Percentiles rank a stretch among this genome's conserved stretches.
Conservation (phyloP, 2,329 filamentous ascomycete species). For the Xylariaceae sp. region DNA sequence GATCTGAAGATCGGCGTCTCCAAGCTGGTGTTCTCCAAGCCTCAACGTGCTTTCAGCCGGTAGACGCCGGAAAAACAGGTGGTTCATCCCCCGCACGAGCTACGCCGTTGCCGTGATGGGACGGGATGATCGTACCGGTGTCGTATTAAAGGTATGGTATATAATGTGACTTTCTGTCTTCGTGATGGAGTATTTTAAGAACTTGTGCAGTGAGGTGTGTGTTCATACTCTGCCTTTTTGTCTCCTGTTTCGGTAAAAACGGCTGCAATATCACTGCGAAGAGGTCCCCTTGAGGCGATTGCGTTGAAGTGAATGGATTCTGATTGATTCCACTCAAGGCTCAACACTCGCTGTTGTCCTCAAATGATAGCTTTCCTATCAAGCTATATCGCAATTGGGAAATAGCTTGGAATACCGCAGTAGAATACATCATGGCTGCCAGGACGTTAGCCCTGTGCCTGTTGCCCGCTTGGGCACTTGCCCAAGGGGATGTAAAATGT, state of each 20-base stretch:
- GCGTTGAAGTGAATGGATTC: too few relatives aligned
- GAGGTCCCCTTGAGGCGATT: too few relatives aligned
- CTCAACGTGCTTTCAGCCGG: too few relatives aligned
- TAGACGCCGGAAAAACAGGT: neutral
- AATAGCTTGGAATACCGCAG: neutral
- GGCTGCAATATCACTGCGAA: too few relatives aligned
- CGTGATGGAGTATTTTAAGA: slow-evolving; percentile 1
- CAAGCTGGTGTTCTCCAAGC: neutral
- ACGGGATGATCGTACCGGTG: slow-evolving; percentile 10
- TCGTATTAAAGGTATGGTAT: neutral
- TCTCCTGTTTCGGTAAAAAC: too few relatives aligned
- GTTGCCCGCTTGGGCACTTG: slow-evolving; percentile 14
- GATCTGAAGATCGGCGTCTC: neutral
- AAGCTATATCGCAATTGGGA: neutral
- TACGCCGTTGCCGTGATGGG: neutral
- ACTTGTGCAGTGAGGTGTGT: too few relatives aligned
- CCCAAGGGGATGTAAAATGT: slow-evolving; percentile 16
- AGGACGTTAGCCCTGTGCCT: slow-evolving; percentile 15
- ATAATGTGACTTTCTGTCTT: neutral
- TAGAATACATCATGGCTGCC: slow-evolving; percentile 13
- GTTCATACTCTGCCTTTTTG: too few relatives aligned
- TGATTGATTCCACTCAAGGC: neutral
- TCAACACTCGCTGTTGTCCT: neutral
- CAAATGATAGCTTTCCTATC: neutral
- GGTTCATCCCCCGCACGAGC: neutral